Percentiles rank a stretch among this genome's conserved stretches.
Conservation (phyloP, 805 yeast genomes). For the Hanseniaspora valbyensis region DNA sequence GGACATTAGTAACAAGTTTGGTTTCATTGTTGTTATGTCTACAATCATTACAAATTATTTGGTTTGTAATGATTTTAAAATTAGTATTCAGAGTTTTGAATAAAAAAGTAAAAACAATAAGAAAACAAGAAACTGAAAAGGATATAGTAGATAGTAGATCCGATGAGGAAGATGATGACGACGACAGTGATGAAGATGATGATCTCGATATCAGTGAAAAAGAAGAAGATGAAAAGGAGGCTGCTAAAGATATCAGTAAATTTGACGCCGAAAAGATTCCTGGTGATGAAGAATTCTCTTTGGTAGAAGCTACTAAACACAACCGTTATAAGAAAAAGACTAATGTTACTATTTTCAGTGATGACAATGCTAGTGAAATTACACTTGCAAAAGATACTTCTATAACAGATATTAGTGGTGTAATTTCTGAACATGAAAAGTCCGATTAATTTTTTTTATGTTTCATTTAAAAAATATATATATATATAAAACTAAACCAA, state of each 20-base stretch:
- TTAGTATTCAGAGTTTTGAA: constrained; percentile 7
- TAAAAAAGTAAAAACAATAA: constrained; percentile 1
- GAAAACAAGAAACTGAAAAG: constrained; percentile 5
- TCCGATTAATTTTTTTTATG: too few relatives aligned
- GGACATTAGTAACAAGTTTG: constrained; percentile 3
- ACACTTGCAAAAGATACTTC: background rate
- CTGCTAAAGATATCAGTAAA: background rate
- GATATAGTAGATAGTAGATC: constrained; percentile 53
- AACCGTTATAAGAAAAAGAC: background rate
- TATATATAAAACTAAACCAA: too few relatives aligned
- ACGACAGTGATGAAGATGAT: constrained; percentile 6
- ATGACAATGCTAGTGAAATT: background rate
- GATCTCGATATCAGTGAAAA: too few relatives aligned
- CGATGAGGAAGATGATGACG: constrained; percentile 52
- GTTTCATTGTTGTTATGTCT: background rate
- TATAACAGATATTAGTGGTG: background rate
- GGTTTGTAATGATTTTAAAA: constrained; percentile 10
- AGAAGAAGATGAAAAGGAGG: background rate
- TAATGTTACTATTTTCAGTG: background rate
- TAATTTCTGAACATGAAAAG: background rate
- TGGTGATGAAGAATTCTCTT: background rate
- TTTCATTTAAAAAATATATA: too few relatives aligned
- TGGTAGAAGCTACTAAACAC: background rate
- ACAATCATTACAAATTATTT: constrained; percentile 13
- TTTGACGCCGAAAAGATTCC: background rate